A percentile compares a stretch with the other conserved stretches of the same genome.
Conservation (phyloP, 2,329 filamentous ascomycete genomes). For the Orbilia oligospora region DNA sequence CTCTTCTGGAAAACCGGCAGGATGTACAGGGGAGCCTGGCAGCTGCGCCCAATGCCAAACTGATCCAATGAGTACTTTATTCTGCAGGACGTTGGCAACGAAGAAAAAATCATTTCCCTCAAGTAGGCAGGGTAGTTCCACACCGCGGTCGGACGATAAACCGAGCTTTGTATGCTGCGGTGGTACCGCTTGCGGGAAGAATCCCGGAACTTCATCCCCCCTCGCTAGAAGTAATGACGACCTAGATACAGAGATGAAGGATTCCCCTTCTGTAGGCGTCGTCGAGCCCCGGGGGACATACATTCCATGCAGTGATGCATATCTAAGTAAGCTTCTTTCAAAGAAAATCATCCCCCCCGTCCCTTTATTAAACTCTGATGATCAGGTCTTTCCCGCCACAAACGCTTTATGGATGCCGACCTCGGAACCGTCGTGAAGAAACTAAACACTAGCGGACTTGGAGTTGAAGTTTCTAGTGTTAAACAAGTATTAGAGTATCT, state of each 20-base stretch:
- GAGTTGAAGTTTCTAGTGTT: slow-evolving; percentile 63
- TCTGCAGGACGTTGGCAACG: slow-evolving; percentile 84
- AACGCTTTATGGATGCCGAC: slow-evolving; percentile 64
- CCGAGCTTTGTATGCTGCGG: slow-evolving; percentile 62
- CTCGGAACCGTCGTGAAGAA: slow-evolving; percentile 63
- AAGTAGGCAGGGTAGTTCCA: slow-evolving; percentile 2
- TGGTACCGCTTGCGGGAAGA: slow-evolving; percentile 61
- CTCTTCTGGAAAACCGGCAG: slow-evolving; percentile 66
- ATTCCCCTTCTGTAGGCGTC: slow-evolving; percentile 2
- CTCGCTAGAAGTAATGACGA: neutral
- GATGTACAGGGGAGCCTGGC: slow-evolving; percentile 79
- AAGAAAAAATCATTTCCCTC: slow-evolving; percentile 27
- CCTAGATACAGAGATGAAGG: slow-evolving; percentile 44
- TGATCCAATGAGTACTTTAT: slow-evolving; percentile 84
- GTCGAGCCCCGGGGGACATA: slow-evolving; percentile 60
- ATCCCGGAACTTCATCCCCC: slow-evolving; percentile 30
- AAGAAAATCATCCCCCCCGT: neutral
- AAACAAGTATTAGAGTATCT: slow-evolving; percentile 64
- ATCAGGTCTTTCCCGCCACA: slow-evolving; percentile 62
- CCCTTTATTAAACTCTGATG: slow-evolving; percentile 5
- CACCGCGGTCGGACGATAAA: slow-evolving; percentile 21
- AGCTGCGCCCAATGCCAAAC: slow-evolving; percentile 83
- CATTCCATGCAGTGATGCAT: slow-evolving; percentile 64
- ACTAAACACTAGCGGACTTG: slow-evolving; percentile 62
- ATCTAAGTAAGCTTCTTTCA: slow-evolving; percentile 57